These are phyloP conservation scores for Fennellomyces sp. DNA, from an alignment of 371 early-diverging fungal genomes.

Conservation along the genomic window DNA sequence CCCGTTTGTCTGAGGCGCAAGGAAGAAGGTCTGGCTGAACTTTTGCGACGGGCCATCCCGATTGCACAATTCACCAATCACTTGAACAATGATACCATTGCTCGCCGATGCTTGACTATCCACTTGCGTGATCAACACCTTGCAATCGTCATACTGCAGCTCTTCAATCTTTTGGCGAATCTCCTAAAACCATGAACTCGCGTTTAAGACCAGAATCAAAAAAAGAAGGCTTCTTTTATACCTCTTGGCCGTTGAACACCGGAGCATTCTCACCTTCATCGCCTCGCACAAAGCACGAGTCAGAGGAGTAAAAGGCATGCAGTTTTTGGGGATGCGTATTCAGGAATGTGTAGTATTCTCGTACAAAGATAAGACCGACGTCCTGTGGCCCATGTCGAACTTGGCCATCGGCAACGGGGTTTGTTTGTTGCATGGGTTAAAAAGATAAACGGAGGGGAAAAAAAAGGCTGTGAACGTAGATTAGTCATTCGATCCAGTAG, in stretches of 20 bases:
- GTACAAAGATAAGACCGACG: constrained; percentile 90
- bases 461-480: too few relatives aligned
- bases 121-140: constrained; percentile 83
- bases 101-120: constrained; percentile 78
- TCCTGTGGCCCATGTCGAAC: constrained; percentile 58
- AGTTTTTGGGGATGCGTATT: constrained; percentile 81
- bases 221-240: constrained; percentile 17
- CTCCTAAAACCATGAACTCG: constrained; percentile 39
- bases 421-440: constrained; percentile 3
- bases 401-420: background rate
- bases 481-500: too few relatives aligned
- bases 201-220: background rate
- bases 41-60: constrained; percentile 73
- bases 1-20: constrained; percentile 85
- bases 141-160: constrained; percentile 75
- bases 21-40: constrained; percentile 90
- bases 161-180: constrained; percentile 72
- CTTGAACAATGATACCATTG: constrained; percentile 85
- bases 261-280: constrained; percentile 73
- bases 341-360: constrained; percentile 90
- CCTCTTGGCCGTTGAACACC: constrained; percentile 74
- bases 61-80: constrained; percentile 90
- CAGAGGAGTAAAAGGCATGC: constrained; percentile 83
- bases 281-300: constrained; percentile 79
- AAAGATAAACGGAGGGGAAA: too few relatives aligned